Evolutionary conservation across 768 basidiomycete species (phyloP), one percentile per base, ranked within the genome.

Genomic region (Leccinum disarticulatum): DNA sequence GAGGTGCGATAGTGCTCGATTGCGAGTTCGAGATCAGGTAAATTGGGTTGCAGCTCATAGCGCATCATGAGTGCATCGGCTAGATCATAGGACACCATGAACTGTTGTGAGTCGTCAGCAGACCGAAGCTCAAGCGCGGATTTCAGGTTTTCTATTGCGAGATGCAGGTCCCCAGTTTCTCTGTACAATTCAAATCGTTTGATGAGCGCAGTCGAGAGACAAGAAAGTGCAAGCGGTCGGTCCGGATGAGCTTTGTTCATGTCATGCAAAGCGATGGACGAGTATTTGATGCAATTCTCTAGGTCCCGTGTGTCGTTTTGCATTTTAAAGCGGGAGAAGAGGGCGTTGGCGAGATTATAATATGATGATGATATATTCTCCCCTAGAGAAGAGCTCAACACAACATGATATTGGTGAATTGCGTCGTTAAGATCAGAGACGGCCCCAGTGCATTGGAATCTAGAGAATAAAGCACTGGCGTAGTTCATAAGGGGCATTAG

Each of bases 311-410:
- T 48, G n/a, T 65, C 43, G 6, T 56, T 60, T 54, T 59, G 52
- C 6, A 68, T 9, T 52, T 70, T 72, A 61, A 65, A 72, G 30
- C 72, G 71, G 41, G 66, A 70, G 19, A 73, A 57, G 48, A 73
- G 51, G 27, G 72, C 70, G 43, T 71, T 72, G 49, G 70, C 72
- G 31, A 73, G 72, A 55, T 70, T 72, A 53, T 71, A 72, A 50
- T 60, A 64, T 8, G 65, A 64, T 3, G 66, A 57, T 17, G 65
- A 57, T 54, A 53, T 64, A 31, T 64, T 65, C 47, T 71, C 64
- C 9, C 52, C 53, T 17, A 52, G 54, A 50, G 60, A 61, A 52
- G 52, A 61, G 49, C 69, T 63, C 38, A 72, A 51, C 13, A 68
- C 62, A 11, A 51, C 54, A 33, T 60, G 58, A 28, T 72, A 72